A percentile compares a stretch with the other conserved stretches of the same genome.
phyloP scores from a whole-genome alignment of 2,329 filamentous ascomycete genomes.

The Penicillium crustosum region DNA sequence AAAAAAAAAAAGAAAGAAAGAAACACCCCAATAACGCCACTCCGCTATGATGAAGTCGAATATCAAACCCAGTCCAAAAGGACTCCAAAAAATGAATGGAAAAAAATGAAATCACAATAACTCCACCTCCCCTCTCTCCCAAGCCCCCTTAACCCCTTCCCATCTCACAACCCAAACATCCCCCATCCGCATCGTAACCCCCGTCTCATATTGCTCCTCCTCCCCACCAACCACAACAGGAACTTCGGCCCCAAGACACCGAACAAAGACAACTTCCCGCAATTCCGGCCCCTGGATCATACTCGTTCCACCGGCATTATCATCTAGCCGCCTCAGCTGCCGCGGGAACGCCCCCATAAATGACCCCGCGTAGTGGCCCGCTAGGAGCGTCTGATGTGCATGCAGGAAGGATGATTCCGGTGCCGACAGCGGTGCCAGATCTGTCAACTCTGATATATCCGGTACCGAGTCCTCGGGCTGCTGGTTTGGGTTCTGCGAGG shows the following conservation, averaged over 20 bases:
- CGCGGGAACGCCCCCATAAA: constrained; percentile 82
- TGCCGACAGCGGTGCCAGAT: constrained; percentile 64
- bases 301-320: constrained; percentile 81
- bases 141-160: constrained; percentile 67
- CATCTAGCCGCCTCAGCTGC: constrained; percentile 79
- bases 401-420: constrained; percentile 80
- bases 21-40: background rate
- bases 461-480: constrained; percentile 35
- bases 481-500: constrained; percentile 17
- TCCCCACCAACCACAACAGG: constrained; percentile 39
- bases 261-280: constrained; percentile 79
- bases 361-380: constrained; percentile 78
- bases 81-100: background rate
- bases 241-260: constrained; percentile 54
- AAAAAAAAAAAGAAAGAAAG: background rate
- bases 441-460: constrained; percentile 38
- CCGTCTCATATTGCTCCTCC: constrained; percentile 28
- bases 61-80: constrained; percentile 1
- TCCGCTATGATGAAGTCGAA: constrained; percentile 7
- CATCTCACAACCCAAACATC: constrained; percentile 69
- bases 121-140: constrained; percentile 46
- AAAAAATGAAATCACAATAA: constrained; percentile 33
- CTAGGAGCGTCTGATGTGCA: constrained; percentile 78
- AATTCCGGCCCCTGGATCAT: constrained; percentile 90
- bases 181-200: constrained; percentile 51